Evolutionary conservation across 1,284 basidiomycete genomes (phyloP).

Genomic region (Pisolithus thermaeus): DNA sequence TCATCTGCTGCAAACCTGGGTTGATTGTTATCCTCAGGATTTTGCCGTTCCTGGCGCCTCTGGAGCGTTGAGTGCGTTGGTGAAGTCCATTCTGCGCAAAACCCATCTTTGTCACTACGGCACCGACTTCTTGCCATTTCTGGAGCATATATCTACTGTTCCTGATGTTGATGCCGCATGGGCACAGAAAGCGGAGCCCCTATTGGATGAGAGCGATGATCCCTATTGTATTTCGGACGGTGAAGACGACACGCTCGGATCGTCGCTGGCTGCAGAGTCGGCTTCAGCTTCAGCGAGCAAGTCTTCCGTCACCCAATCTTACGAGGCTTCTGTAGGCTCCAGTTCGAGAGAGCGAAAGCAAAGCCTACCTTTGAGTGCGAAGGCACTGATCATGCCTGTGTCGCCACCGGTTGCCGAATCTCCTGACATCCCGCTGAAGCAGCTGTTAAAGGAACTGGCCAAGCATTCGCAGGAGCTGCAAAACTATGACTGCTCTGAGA

Average conservation of each 20-base stretch:
- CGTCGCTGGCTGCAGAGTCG: conserved; percentile 11
- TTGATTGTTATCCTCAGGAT: conserved; percentile 64
- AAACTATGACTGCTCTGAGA: conserved; percentile 48
- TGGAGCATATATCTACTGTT: conserved; percentile 56
- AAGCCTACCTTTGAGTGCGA: conserved; percentile 50
- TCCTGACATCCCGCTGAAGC: conserved; percentile 36
- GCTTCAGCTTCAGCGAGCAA: conserved; percentile 20
- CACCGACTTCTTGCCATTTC: conserved; percentile 70
- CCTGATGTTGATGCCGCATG: conserved; percentile 63
- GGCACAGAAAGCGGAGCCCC: conserved; percentile 59
- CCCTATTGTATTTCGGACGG: conserved; percentile 47
- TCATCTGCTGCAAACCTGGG: conserved; percentile 69
- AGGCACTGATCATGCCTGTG: conserved; percentile 29
- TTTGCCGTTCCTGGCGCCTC: conserved; percentile 69
- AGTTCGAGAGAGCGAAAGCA: conserved; percentile 53
- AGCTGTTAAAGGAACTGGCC: conserved; percentile 58
- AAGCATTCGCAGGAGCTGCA: conserved; percentile 51
- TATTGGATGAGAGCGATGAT: conserved; percentile 59
- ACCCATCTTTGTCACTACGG: conserved; percentile 77
- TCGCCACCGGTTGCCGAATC: conserved; percentile 14
- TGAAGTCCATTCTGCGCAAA: conserved; percentile 71
- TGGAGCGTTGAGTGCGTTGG: conserved; percentile 65
- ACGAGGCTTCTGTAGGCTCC: conserved; percentile 18
- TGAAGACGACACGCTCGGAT: conserved; percentile 32
- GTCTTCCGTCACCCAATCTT: conserved; percentile 15